Evolutionary conservation across 2,329 filamentous ascomycete species (phyloP), one percentile per base, ranked within the genome.

Genomic region (Proliferodiscus dingleyae): DNA sequence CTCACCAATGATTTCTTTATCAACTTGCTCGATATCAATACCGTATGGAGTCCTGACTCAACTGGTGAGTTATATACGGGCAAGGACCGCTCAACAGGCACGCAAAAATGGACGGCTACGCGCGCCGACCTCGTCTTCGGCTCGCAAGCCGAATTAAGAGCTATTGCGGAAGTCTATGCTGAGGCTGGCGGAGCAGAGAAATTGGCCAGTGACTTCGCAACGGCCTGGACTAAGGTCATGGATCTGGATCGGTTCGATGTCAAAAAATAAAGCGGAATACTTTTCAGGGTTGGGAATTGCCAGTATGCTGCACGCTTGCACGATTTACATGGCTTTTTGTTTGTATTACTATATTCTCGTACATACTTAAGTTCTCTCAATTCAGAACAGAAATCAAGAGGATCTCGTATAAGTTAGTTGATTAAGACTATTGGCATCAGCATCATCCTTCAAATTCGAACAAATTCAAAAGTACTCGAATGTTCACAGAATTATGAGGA

Each of bases 1-100:
- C 70, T 81, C 51, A 75, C 72, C 58, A 79, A 77, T 62, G 77
- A 81, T 64, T 81, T 80, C 70, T 80, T 81, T 62, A 68, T 74
- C 61, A 79, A 80, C 64, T 64, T 81, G 18, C 73, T 81, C 36
- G 77, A 81, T 61, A 73, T 69, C 57, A 66, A 61, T 64, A 75
- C 70, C 15, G 66, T 66, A 19, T 80, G 77, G 77, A 73, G 73
- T 63, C 66, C 68, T 51, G 55, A 52, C 32, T 60, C 59, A 49
- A 49, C 47, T 11, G 44, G 58, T 61, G 76, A 80, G 58, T 44
- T 68, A 24, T 81, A 72, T 59, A 71, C 76, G 49, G 77, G 75
- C 41, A 52, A 66, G 21, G 75, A 80, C 64, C 74, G 73, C 61
- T 73, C 73, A 68, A 71, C 71, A 33, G 74, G 75, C 38, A 55